Evolutionary conservation across 1,284 basidiomycete genomes (phyloP).

Genomic region (Apiotrichum montevideense): DNA sequence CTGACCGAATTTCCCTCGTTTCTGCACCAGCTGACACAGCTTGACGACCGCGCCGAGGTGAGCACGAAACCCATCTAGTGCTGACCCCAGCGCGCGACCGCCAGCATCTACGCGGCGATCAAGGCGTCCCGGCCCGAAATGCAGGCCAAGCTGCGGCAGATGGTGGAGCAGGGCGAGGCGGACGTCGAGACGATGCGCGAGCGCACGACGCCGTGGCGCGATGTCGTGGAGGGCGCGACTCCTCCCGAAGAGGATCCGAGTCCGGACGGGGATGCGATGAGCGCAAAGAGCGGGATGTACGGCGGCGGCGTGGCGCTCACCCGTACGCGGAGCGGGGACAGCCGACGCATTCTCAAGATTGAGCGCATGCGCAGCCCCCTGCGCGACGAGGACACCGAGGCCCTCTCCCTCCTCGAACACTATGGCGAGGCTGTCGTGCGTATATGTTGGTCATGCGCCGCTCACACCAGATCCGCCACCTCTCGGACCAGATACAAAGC

Average conservation of each 20-base stretch:
- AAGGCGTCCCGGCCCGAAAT: slow-evolving; percentile 17
- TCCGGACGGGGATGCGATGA: not conserved
- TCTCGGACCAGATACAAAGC: slow-evolving; percentile 23
- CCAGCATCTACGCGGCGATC: slow-evolving; percentile 19
- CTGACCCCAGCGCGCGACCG: slow-evolving; percentile 18
- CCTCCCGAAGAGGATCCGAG: not conserved
- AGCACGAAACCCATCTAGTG: not conserved
- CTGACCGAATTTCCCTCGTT: slow-evolving; percentile 29
- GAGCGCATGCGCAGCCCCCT: slow-evolving; percentile 9
- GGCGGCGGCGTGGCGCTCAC: not conserved
- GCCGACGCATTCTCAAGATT: slow-evolving; percentile 6
- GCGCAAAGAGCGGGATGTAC: not conserved
- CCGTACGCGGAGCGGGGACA: not conserved
- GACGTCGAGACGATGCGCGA: slow-evolving; percentile 34
- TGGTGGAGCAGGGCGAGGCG: slow-evolving; percentile 14
- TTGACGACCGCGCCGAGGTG: slow-evolving; percentile 38
- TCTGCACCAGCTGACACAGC: slow-evolving; percentile 22
- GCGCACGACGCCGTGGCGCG: slow-evolving; percentile 36
- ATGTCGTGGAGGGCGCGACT: slow-evolving; percentile 10
- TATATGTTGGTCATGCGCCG: not conserved
- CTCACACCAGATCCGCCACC: slow-evolving; percentile 19
- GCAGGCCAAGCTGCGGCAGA: slow-evolving; percentile 17
- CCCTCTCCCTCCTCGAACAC: slow-evolving; percentile 27
- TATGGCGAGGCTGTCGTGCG: slow-evolving; percentile 39
- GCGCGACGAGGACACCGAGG: slow-evolving; percentile 13